These are phyloP conservation scores for Brassica cretica DNA, from an alignment of 345 rosid species.

Conservation along the genomic window DNA sequence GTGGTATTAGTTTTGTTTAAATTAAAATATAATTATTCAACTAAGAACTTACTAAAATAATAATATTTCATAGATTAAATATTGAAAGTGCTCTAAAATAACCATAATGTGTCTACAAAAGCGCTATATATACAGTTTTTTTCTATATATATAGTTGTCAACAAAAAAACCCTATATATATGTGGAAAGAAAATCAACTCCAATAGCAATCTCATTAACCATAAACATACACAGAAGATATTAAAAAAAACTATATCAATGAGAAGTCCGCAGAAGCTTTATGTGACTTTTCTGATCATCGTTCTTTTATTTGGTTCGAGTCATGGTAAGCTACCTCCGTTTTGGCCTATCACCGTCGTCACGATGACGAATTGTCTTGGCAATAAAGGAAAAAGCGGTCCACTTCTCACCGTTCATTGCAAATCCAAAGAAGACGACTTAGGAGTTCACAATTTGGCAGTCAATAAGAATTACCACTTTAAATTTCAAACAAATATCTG, in stretches of 20 bases:
- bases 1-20: too few species aligned
- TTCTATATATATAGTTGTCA: too few species aligned
- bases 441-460: not conserved
- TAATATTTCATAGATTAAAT: too few species aligned
- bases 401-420: slow-evolving; percentile 25
- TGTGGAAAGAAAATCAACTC: not conserved
- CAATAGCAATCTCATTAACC: not conserved
- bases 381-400: not conserved
- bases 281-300: not conserved
- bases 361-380: slow-evolving; percentile 8
- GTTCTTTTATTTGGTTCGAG: not conserved
- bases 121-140: not conserved
- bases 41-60: too few species aligned
- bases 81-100: too few species aligned
- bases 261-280: not conserved
- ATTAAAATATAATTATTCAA: too few species aligned
- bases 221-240: slow-evolving; percentile 1
- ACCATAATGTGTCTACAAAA: not conserved
- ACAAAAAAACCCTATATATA: too few species aligned
- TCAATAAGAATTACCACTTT: not conserved
- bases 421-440: slow-evolving; percentile 20
- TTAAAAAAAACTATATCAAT: not conserved
- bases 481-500: slow-evolving; percentile 19
- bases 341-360: slow-evolving; percentile 3
- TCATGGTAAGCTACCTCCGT: not conserved